Conservation (phyloP, 257 asterid species). For the Penstemon newberryi region DNA sequence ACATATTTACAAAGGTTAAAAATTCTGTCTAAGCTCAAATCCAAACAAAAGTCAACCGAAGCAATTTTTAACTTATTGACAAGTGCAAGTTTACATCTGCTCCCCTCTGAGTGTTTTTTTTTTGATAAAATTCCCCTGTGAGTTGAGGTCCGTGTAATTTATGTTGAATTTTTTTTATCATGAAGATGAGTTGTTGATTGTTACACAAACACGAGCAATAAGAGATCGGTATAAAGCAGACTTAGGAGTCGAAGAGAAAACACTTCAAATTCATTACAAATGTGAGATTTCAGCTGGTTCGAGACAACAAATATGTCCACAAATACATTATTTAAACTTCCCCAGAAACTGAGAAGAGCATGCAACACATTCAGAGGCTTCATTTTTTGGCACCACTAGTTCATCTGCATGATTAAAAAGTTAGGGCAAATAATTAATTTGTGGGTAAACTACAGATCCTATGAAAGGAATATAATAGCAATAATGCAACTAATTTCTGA, state of each 20-base stretch:
- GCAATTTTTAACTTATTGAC: too few relatives aligned
- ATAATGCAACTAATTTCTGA: background rate
- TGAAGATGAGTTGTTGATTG: too few relatives aligned
- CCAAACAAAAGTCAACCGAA: too few relatives aligned
- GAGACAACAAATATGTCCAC: slow-evolving; percentile 36
- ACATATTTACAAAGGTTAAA: too few relatives aligned
- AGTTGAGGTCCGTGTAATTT: too few relatives aligned
- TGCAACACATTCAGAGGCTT: slow-evolving; percentile 26
- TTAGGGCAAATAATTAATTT: background rate
- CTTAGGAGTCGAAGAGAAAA: background rate
- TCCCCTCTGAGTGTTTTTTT: too few relatives aligned
- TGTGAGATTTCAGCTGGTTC: slow-evolving; percentile 10
- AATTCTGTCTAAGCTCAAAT: too few relatives aligned
- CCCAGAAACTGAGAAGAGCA: slow-evolving; percentile 19
- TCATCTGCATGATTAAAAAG: slow-evolving; percentile 39
- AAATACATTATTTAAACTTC: slow-evolving; percentile 35
- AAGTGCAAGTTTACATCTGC: too few relatives aligned
- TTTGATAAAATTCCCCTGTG: too few relatives aligned
- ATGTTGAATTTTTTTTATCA: too few relatives aligned
- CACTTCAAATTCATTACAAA: slow-evolving; percentile 28
- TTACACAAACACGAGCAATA: background rate
- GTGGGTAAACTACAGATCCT: too few relatives aligned
- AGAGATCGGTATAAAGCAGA: background rate
- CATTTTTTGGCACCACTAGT: slow-evolving; percentile 26
- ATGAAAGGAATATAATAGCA: too few relatives aligned